A percentile compares a stretch with the other conserved stretches of the same genome.
phyloP scores from a whole-genome alignment of 441 rosid genomes.

The Corymbia citriodora region DNA sequence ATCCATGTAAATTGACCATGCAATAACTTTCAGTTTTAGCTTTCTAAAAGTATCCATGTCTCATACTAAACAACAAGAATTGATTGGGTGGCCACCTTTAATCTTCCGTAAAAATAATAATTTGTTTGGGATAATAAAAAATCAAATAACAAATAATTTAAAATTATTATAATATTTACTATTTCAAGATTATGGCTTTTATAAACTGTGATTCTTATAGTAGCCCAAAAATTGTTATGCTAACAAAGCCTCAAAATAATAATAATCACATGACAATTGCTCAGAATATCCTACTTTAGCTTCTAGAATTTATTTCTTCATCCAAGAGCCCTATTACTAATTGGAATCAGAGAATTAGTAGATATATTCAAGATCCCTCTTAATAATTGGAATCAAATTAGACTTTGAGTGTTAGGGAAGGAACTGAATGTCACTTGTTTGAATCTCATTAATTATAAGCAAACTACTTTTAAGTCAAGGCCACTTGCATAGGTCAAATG shows the following conservation, averaged over 20 bases:
- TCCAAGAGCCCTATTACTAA: neutral
- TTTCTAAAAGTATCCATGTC: neutral
- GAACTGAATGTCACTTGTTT: neutral
- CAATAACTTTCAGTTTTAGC: neutral
- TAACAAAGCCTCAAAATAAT: no score
- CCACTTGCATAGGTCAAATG: neutral
- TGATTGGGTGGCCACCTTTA: no score
- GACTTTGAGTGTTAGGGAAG: slow-evolving; percentile 9
- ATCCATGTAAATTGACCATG: neutral
- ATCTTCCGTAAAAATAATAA: rapidly evolving
- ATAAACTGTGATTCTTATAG: rapidly evolving
- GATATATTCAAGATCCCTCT: neutral
- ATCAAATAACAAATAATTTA: no score
- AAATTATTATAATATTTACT: no score
- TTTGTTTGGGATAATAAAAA: no score
- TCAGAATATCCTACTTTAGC: neutral
- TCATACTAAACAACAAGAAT: neutral
- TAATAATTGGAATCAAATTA: neutral
- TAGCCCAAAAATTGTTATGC: rapidly evolving
- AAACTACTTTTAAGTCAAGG: neutral
- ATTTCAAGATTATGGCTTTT: rapidly evolving
- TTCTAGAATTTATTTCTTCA: no score
- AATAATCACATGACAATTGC: neutral
- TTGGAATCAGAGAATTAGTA: no score
- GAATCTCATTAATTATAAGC: neutral